Base-by-base conservation (phyloP, 140 eudicot species). In the Stevia rebaudiana region DNA sequence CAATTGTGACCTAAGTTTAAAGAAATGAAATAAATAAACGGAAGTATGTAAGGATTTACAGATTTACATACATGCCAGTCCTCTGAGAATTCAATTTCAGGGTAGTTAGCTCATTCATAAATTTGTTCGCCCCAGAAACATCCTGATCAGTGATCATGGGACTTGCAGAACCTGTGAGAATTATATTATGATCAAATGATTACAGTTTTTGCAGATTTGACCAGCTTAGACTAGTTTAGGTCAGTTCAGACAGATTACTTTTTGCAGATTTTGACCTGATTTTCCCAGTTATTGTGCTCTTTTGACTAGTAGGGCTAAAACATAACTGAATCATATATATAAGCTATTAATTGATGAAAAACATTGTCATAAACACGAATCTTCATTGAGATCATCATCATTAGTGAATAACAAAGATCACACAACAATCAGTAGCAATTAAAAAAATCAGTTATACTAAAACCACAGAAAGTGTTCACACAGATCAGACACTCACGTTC, bases 81-180 rank as follows among this genome's bases (percentile, higher is more conserved):
- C 63, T 64, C 11, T 56, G 33, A 76, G 81, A 35, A 68, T 74
- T 70, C 47, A 64, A 47, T 43, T 61, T 69, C 72, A 74, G 76
- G 79, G 76, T 80, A 59, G 74, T 68, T 66, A 92, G 81, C 75
- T 79, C 82, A 28, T 84, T 74, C 10, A 81, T 72, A 69, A 92
- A 86, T 25, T 63, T 78, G 50, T 58, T 71, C 44, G 96, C 96
- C 23, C 81, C 83, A 0, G 76, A 74, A 65, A 83, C 87, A 78
- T 83, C 87, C 69, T 68, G 78, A 35, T 67, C 74, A 3, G 90
- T 75, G 60, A 92, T 84, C 96, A 88, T 83, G 28, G 92, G 78
- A 55, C 74, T 83, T 21, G 96, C 94, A 53, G 98, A 92, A 66
- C 98, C 98, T 91, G 80, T 70, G 63, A 67, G 21, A 55, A 55